phyloP scores from a whole-genome alignment of 2,329 filamentous ascomycete genomes.

The Colletotrichum chlorophyti region DNA sequence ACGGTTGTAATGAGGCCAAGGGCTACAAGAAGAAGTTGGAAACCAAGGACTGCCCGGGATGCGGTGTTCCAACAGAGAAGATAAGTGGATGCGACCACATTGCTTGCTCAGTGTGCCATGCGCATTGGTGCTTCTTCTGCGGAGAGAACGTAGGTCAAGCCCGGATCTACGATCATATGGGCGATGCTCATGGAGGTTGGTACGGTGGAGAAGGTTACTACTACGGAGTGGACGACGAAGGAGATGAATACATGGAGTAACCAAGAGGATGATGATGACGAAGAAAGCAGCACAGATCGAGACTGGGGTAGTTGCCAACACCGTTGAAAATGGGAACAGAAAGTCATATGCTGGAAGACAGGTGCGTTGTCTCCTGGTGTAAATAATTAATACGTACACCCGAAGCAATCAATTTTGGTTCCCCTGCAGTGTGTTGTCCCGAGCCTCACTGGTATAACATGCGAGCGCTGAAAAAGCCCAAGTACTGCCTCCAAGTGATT shows the following conservation, averaged over 20 bases:
- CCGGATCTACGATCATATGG: slow-evolving; percentile 47
- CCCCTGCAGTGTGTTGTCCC: too few species aligned
- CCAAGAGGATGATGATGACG: too few species aligned
- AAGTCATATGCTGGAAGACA: too few species aligned
- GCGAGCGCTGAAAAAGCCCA: not conserved
- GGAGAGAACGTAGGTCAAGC: slow-evolving; percentile 34
- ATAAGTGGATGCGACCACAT: slow-evolving; percentile 48
- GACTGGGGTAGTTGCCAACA: too few species aligned
- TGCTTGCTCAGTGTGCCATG: slow-evolving; percentile 38
- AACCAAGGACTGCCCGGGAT: slow-evolving; percentile 44
- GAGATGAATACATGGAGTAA: not conserved
- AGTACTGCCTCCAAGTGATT: not conserved
- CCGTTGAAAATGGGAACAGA: too few species aligned
- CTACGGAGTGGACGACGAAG: not conserved
- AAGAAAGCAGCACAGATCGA: too few species aligned
- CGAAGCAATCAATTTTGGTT: too few species aligned
- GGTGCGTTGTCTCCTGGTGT: too few species aligned
- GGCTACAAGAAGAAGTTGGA: slow-evolving; percentile 1
- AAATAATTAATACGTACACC: too few species aligned
- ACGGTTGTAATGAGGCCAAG: slow-evolving; percentile 40
- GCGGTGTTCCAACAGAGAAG: slow-evolving; percentile 44
- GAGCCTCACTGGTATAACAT: too few species aligned
- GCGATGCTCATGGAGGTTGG: slow-evolving; percentile 38
- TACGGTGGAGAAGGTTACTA: slow-evolving; percentile 31
- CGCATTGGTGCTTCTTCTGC: slow-evolving; percentile 50